A percentile compares a stretch with the other conserved stretches of the same genome.
Evolutionary conservation across 441 rosid species (phyloP).

Genomic region (Daphne laureola): DNA sequence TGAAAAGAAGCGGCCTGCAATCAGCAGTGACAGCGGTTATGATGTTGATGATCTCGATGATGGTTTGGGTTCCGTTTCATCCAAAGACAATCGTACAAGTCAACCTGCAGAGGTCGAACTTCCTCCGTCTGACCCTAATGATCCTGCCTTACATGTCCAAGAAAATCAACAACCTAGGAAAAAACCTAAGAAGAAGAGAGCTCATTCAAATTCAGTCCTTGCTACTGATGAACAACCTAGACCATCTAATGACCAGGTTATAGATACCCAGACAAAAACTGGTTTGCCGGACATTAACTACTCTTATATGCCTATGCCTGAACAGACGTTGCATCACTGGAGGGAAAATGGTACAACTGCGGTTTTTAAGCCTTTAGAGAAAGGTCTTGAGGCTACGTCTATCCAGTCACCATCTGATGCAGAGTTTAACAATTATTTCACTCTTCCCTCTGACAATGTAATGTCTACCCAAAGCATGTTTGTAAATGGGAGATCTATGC

Average conservation of each 20-base stretch:
- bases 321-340: constrained; percentile 24
- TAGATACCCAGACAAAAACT: constrained; percentile 27
- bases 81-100: constrained; percentile 53
- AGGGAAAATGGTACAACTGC: constrained; percentile 25
- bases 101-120: constrained; percentile 29
- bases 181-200: constrained; percentile 40
- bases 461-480: constrained; percentile 35
- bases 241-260: constrained; percentile 23
- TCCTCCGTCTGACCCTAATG: constrained; percentile 13
- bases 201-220: constrained; percentile 22
- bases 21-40: constrained; percentile 72
- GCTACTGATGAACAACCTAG: constrained; percentile 27
- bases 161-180: constrained; percentile 33
- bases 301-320: constrained; percentile 30
- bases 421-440: constrained; percentile 34
- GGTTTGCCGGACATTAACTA: constrained; percentile 55
- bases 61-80: constrained; percentile 66
- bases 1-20: constrained; percentile 37
- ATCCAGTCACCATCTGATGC: constrained; percentile 17
- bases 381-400: constrained; percentile 31
- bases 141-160: constrained; percentile 13
- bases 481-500: constrained; percentile 47
- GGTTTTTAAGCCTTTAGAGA: constrained; percentile 24
- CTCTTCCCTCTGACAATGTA: constrained; percentile 35
- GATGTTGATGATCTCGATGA: constrained; percentile 61